Evolutionary conservation across 2,329 filamentous ascomycete species (phyloP).

Genomic region (Colletotrichum liriopes): DNA sequence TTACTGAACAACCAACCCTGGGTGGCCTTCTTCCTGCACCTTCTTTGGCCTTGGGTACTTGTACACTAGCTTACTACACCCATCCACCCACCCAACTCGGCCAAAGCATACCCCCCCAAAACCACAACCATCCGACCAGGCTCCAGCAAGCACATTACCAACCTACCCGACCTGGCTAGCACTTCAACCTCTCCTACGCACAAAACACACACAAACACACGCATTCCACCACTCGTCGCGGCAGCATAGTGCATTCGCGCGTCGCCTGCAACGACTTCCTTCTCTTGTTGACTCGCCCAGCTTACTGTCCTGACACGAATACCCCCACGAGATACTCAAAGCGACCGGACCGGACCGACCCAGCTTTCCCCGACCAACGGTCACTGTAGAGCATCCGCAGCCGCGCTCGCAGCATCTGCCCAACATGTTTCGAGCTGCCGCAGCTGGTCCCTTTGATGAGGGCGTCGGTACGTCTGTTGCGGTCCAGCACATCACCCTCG

Average conservation of each 20-base stretch:
- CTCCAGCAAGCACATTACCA: constrained; percentile 19
- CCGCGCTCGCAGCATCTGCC: constrained; percentile 43
- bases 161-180: constrained; percentile 9
- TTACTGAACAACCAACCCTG: constrained; percentile 15
- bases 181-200: neutral
- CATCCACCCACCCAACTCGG: neutral
- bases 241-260: neutral
- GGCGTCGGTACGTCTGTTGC: constrained; percentile 66
- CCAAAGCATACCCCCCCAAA: constrained; percentile 1
- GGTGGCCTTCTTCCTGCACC: too few relatives aligned
- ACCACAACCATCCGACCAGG: constrained; percentile 13
- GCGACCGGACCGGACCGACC: neutral
- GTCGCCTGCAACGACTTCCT: neutral
- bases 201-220: neutral
- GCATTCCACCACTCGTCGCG: neutral
- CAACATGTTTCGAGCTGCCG: constrained; percentile 73
- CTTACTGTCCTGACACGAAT: constrained; percentile 1
- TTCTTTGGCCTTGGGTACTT: too few relatives aligned
- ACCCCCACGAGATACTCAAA: constrained; percentile 4
- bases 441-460: constrained; percentile 72
- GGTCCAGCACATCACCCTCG: neutral
- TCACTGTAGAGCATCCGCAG: constrained; percentile 24
- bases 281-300: neutral
- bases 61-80: neutral
- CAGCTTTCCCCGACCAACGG: neutral